Conservation (phyloP, 208 protist species). For the Acanthamoeba quina region DNA sequence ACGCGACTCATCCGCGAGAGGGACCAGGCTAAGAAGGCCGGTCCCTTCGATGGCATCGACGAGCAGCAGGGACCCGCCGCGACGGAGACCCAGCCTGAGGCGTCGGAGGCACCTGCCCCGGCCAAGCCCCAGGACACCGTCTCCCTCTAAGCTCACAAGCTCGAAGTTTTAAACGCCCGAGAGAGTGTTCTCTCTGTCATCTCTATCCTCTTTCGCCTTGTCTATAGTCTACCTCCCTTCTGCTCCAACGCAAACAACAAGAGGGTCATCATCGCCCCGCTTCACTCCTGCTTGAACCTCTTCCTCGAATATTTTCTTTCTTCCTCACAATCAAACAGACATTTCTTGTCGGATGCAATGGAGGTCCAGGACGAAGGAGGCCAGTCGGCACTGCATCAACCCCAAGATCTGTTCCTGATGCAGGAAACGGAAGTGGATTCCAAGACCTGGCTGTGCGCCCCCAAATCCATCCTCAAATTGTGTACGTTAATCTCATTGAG, state of each 20-base stretch:
- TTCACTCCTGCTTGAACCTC: not conserved
- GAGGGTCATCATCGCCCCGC: not conserved
- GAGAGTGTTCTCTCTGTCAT: not conserved
- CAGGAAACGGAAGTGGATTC: constrained; percentile 7
- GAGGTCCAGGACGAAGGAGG: not conserved
- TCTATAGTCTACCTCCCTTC: not conserved
- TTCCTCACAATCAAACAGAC: not conserved
- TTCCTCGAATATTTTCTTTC: not conserved
- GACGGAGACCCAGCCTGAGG: not conserved
- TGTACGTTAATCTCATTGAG: not conserved
- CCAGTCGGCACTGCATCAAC: not conserved
- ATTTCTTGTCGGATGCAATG: not conserved
- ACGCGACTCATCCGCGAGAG: constrained; percentile 54
- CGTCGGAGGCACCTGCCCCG: not conserved
- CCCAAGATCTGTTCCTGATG: not conserved
- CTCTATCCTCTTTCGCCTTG: not conserved
- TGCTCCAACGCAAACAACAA: not conserved
- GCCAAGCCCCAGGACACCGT: constrained; percentile 52
- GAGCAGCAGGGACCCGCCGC: not conserved
- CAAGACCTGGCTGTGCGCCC: constrained; percentile 16
- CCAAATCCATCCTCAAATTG: not conserved
- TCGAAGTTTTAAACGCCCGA: not conserved
- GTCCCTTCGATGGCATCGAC: constrained; percentile 43
- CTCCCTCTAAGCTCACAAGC: constrained; percentile 17
- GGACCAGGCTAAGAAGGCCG: constrained; percentile 48